Percentiles rank a stretch among this genome's conserved stretches.
Evolutionary conservation across 352 stramenopile genomes (phyloP).

Genomic region (Pythium insidiosum): DNA sequence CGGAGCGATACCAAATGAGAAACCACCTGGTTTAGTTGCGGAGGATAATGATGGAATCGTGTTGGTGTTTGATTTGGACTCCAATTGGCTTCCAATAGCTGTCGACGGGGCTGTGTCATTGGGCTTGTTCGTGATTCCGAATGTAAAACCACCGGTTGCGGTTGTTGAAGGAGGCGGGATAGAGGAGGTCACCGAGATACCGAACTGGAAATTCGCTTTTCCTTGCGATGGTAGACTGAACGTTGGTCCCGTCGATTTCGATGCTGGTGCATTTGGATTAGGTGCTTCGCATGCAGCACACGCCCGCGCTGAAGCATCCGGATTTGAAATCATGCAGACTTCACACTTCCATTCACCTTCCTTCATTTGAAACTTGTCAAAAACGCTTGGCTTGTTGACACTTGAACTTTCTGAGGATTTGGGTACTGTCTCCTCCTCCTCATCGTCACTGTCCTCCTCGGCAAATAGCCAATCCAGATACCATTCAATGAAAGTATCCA

Average conservation of each 20-base stretch:
- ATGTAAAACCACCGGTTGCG: constrained; percentile 21
- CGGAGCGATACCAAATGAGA: constrained; percentile 26
- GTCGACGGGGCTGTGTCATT: too few species aligned
- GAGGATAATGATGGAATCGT: too few species aligned
- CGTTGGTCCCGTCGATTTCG: too few species aligned
- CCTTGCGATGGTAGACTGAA: too few species aligned
- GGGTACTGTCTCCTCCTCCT: constrained; percentile 16
- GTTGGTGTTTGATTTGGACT: too few species aligned
- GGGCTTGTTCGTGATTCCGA: too few species aligned
- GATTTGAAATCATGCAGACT: constrained; percentile 39
- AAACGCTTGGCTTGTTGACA: constrained; percentile 40
- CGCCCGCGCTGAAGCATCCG: constrained; percentile 20
- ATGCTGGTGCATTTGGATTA: constrained; percentile 34
- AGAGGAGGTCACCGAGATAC: constrained; percentile 1
- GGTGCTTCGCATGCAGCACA: constrained; percentile 38
- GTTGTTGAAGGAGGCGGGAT: constrained; percentile 24
- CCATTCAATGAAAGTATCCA: constrained; percentile 49
- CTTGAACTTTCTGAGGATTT: constrained; percentile 20
- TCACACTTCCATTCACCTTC: constrained; percentile 58
- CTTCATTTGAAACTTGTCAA: constrained; percentile 36
- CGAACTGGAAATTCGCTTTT: too few species aligned
- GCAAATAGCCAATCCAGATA: constrained; percentile 62
- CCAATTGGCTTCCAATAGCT: too few species aligned
- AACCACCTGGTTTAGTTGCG: constrained; percentile 14
- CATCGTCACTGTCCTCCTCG: constrained; percentile 36